These are phyloP conservation scores for Leccinum sublutescens DNA, from an alignment of 768 basidiomycete genomes.

Conservation along the genomic window DNA sequence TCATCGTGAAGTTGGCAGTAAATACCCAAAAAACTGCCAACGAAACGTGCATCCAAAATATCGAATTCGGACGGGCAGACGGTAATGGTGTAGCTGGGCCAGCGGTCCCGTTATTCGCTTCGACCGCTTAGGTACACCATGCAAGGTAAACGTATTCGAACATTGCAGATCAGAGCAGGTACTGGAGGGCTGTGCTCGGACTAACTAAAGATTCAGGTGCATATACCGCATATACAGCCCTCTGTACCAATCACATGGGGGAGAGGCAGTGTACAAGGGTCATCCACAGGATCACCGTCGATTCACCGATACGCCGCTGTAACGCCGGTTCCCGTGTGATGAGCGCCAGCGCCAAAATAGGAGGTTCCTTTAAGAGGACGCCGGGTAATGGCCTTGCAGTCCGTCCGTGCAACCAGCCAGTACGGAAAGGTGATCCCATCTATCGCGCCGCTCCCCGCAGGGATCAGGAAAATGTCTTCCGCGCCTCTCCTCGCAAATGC, in stretches of 20 bases:
- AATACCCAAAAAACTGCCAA: neutral
- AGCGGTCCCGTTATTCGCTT: neutral
- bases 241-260: neutral
- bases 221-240: neutral
- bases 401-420: neutral
- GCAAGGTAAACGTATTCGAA: neutral
- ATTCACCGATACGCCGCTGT: neutral
- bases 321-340: neutral
- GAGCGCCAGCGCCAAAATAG: neutral
- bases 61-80: neutral
- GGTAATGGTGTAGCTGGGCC: neutral
- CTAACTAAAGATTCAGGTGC: neutral
- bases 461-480: neutral
- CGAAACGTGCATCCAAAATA: neutral
- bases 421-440: neutral
- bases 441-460: neutral
- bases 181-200: neutral
- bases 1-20: neutral
- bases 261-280: neutral
- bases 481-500: neutral
- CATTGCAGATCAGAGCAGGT: neutral
- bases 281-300: neutral
- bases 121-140: neutral
- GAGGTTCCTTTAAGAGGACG: neutral
- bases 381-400: neutral